These are phyloP conservation scores for Cryptosporidium sp. DNA, from an alignment of 169 alveolate genomes.

Conservation along the genomic window DNA sequence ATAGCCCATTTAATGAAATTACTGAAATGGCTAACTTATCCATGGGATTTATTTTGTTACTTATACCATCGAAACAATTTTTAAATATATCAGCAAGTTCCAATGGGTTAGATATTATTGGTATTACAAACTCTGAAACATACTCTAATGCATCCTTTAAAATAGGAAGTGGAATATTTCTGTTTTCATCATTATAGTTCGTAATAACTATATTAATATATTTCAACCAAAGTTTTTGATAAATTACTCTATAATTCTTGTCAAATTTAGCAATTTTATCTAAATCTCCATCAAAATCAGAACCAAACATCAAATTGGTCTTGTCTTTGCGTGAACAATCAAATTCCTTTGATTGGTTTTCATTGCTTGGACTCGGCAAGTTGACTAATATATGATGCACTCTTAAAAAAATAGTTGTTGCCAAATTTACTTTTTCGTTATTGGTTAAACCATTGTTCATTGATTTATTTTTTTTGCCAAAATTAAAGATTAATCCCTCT, in stretches of 20 bases:
- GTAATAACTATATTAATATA: conserved; percentile 5
- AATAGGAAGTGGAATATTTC: conserved; percentile 9
- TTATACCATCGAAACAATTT: conserved; percentile 31
- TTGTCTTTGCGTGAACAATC: neutral
- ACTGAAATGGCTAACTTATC: conserved; percentile 47
- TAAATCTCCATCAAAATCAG: neutral
- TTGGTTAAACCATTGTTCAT: neutral
- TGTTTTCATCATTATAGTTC: neutral
- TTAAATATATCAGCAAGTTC: conserved; percentile 58
- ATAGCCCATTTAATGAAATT: conserved; percentile 40
- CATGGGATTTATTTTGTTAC: neutral
- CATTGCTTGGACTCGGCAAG: conserved; percentile 22
- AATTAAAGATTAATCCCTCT: neutral
- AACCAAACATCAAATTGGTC: neutral
- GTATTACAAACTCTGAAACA: conserved; percentile 44
- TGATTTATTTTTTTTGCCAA: neutral
- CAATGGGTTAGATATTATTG: conserved; percentile 49
- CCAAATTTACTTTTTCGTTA: neutral
- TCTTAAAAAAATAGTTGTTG: conserved; percentile 18
- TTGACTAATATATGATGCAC: conserved; percentile 23
- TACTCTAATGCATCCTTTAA: conserved; percentile 37
- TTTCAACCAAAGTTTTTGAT: conserved; percentile 51
- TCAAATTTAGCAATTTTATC: conserved; percentile 15
- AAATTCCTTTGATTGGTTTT: neutral
- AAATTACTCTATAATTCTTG: conserved; percentile 16